Conservation (phyloP, 768 basidiomycete genomes). For the Terana coerulea region DNA sequence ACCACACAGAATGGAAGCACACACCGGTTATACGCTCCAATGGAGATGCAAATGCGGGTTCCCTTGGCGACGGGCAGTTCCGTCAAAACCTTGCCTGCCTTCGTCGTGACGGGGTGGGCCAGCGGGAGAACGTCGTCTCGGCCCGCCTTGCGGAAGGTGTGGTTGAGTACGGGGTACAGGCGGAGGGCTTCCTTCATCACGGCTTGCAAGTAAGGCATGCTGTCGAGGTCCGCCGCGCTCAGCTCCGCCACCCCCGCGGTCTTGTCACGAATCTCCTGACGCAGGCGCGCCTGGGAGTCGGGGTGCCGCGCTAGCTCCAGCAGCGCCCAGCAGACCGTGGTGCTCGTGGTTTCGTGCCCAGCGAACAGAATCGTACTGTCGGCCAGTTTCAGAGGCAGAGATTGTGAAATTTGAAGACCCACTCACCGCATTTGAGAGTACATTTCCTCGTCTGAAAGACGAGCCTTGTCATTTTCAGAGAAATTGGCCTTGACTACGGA, state of each 20-base stretch:
- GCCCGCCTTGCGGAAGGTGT: constrained; percentile 21
- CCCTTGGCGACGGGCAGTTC: constrained; percentile 27
- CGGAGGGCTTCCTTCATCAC: constrained; percentile 34
- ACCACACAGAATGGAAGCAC: constrained; percentile 2
- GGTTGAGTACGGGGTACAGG: constrained; percentile 28
- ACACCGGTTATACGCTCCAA: constrained; percentile 32
- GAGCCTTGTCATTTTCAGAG: neutral
- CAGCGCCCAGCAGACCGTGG: constrained; percentile 34
- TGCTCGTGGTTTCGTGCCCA: constrained; percentile 41
- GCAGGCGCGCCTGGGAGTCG: constrained; percentile 32
- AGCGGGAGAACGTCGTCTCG: constrained; percentile 33
- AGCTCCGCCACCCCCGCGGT: constrained; percentile 34
- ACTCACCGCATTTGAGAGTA: constrained; percentile 21
- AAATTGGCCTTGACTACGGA: neutral
- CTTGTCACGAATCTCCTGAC: constrained; percentile 49
- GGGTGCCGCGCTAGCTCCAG: constrained; percentile 36
- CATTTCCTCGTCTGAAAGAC: neutral
- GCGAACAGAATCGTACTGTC: constrained; percentile 29
- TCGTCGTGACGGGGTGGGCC: constrained; percentile 24
- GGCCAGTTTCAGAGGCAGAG: constrained; percentile 15
- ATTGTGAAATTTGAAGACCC: no score
- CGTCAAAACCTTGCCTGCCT: constrained; percentile 21
- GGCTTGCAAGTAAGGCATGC: constrained; percentile 31
- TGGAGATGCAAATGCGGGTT: constrained; percentile 19
- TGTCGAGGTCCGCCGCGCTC: constrained; percentile 43